phyloP scores from a whole-genome alignment of 2,329 filamentous ascomycete species.

The Rhinocladiella similis region DNA sequence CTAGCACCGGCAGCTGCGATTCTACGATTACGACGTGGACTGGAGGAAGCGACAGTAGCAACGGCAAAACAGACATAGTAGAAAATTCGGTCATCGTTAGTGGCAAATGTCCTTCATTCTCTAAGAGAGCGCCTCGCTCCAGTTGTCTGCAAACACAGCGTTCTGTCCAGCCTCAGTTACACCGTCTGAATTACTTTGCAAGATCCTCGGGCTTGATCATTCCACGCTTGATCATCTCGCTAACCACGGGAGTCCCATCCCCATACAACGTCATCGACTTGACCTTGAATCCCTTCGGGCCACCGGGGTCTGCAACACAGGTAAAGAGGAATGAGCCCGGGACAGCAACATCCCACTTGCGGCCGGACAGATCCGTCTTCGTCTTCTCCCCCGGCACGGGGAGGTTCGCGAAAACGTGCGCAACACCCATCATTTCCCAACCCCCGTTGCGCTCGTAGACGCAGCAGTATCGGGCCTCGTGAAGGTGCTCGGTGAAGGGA shows the following conservation, averaged over 20 bases:
- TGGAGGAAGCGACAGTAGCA: too few species aligned
- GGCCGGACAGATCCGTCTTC: slow-evolving; percentile 4
- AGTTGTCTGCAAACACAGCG: too few species aligned
- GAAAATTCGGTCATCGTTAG: too few species aligned
- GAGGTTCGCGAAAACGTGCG: slow-evolving; percentile 13
- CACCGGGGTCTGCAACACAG: slow-evolving; percentile 3
- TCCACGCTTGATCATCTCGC: slow-evolving; percentile 17
- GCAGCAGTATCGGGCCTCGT: slow-evolving; percentile 12
- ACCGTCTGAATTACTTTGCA: not conserved
- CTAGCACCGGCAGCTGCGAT: too few species aligned
- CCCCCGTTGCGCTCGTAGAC: slow-evolving; percentile 6
- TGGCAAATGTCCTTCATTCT: too few species aligned
- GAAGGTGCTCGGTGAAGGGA: slow-evolving; percentile 14
- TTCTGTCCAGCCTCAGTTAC: too few species aligned
- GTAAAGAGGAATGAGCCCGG: slow-evolving; percentile 11
- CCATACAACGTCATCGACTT: slow-evolving; percentile 10
- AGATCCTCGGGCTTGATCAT: slow-evolving; percentile 19
- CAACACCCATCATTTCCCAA: slow-evolving; percentile 21
- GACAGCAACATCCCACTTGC: slow-evolving; percentile 14
- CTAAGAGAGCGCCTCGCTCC: too few species aligned
- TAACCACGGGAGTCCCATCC: slow-evolving; percentile 11
- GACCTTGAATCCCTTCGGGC: slow-evolving; percentile 16
- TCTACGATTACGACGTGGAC: too few species aligned
- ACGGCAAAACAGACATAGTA: too few species aligned
- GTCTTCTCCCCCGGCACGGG: slow-evolving; percentile 12